Base-by-base conservation (phyloP, 139 green algal species). In the Picochlorum sp. region DNA sequence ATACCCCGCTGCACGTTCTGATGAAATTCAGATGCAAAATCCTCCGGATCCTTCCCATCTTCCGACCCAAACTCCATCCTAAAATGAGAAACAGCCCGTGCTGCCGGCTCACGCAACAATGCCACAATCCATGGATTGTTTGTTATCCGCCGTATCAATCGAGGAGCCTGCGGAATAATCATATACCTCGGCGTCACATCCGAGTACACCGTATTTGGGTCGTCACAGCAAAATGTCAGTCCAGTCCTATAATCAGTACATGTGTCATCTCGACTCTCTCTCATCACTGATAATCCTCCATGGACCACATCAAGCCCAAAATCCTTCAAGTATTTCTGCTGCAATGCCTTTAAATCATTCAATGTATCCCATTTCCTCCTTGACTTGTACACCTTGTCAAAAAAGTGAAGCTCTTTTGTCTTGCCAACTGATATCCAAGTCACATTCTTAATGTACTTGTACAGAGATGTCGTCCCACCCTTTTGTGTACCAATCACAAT, bases 401-500 rank as follows among this genome's bases (percentile, higher is more conserved):
- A 54, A 21, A 54, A 54, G n/a, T 54, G 47, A 20, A 54, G n/a
- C 47, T 54, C 47, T 9, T 54, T 54, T 13, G 16, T 54, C 47
- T 13, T 26, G 6, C 47, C 47, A 20, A 54, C 16, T 13, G 18
- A 20, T 54, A 54, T 54, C 47, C 47, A 54, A 11, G 47, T 20
- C 47, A 54, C 5, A 23, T 21, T 21, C 2, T 54, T 54, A 0
- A 54, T 54, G 11, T 54, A 54, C n/a, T 20, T 21, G 16, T 20
- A 20, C n/a, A 54, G n/a, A 26, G 47, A 20, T 54, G 47, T 54
- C 9, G 47, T 54, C 47, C 47, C 47, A 54, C 47, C 47, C n/a
- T 54, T 54, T 21, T 54, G 47, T 9, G 47, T 26, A 54, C 47
- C 47, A 54, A 54, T 54, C 16, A 54, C 47, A 54, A 54, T 21